Evolutionary conservation across 345 rosid genomes (phyloP).

Genomic region (Clausena lansium): DNA sequence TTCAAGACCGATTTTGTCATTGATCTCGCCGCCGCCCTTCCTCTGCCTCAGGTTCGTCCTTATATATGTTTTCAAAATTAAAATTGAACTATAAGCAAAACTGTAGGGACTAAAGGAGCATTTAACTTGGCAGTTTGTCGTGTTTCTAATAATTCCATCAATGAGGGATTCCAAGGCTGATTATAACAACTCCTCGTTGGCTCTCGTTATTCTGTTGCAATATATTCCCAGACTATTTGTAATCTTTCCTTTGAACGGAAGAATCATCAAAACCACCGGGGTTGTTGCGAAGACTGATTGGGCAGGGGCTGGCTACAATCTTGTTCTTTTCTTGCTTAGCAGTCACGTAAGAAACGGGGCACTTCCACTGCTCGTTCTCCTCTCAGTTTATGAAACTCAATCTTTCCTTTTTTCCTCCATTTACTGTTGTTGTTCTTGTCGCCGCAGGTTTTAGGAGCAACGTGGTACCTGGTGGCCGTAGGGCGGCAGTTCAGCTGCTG

Average conservation of each 20-base stretch:
- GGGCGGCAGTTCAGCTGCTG: conserved; percentile 79
- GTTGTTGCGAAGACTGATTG: conserved; percentile 78
- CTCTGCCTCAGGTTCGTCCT: conserved; percentile 66
- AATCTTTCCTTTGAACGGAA: conserved; percentile 69
- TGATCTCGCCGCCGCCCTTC: conserved; percentile 79
- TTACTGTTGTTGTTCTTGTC: not conserved
- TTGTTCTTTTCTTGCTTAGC: conserved; percentile 71
- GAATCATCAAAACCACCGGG: conserved; percentile 69
- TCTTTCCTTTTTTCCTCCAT: not conserved
- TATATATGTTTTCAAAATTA: not conserved
- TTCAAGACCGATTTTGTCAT: conserved; percentile 65
- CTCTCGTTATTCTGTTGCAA: conserved; percentile 67
- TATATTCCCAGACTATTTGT: conserved; percentile 77
- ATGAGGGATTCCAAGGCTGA: conserved; percentile 48
- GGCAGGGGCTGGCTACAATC: conserved; percentile 86
- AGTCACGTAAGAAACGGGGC: conserved; percentile 55
- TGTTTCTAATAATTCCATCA: conserved; percentile 69
- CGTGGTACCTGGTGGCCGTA: conserved; percentile 74
- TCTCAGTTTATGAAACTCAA: not conserved
- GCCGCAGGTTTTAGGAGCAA: conserved; percentile 69
- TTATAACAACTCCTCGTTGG: conserved; percentile 63
- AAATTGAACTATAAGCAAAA: too few relatives aligned
- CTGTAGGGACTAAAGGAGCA: too few relatives aligned
- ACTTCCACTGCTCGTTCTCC: not conserved
- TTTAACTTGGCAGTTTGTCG: conserved; percentile 48